Percentiles rank a stretch among this genome's conserved stretches.
These are phyloP conservation scores for Pseudogymnoascus sp. DNA, from an alignment of 2,329 filamentous ascomycete genomes.

Conservation along the genomic window DNA sequence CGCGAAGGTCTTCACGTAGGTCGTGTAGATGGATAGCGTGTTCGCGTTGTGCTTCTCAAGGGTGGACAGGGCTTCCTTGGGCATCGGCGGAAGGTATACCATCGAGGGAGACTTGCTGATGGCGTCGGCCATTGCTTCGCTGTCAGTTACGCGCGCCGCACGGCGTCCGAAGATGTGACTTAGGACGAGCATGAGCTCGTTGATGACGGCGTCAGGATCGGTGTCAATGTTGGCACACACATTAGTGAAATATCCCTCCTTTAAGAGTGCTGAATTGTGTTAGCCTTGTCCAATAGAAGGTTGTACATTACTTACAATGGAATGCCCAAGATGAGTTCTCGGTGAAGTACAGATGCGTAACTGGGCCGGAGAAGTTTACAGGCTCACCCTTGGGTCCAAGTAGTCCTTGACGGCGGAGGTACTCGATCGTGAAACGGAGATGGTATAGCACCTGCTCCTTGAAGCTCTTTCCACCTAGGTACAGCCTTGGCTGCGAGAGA, in stretches of 20 bases:
- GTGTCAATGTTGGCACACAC: constrained; percentile 51
- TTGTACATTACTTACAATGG: constrained; percentile 38
- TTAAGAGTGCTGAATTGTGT: constrained; percentile 45
- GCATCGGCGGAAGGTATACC: constrained; percentile 57
- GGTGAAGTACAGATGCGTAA: constrained; percentile 68
- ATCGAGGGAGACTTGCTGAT: constrained; percentile 53
- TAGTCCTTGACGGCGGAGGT: constrained; percentile 60
- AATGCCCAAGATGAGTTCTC: constrained; percentile 71
- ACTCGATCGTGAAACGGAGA: constrained; percentile 73
- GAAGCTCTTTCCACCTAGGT: constrained; percentile 59
- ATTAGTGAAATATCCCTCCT: constrained; percentile 59
- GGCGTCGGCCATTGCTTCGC: constrained; percentile 39
- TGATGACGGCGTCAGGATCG: constrained; percentile 41
- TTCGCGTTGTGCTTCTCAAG: constrained; percentile 55
- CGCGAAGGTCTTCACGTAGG: constrained; percentile 62
- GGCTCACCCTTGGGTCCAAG: constrained; percentile 53
- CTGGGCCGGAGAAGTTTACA: constrained; percentile 62
- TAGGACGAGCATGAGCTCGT: constrained; percentile 59
- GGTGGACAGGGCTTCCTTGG: constrained; percentile 45
- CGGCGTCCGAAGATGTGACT: constrained; percentile 61
- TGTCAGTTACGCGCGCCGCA: constrained; percentile 38
- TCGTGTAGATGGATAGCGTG: constrained; percentile 56
- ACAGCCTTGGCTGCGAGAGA: constrained; percentile 61
- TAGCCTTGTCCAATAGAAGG: neutral
- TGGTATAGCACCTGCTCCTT: constrained; percentile 67